Evolutionary conservation across 2,329 filamentous ascomycete species (phyloP), one percentile per base, ranked within the genome.

Genomic region (Monilinia laxa): DNA sequence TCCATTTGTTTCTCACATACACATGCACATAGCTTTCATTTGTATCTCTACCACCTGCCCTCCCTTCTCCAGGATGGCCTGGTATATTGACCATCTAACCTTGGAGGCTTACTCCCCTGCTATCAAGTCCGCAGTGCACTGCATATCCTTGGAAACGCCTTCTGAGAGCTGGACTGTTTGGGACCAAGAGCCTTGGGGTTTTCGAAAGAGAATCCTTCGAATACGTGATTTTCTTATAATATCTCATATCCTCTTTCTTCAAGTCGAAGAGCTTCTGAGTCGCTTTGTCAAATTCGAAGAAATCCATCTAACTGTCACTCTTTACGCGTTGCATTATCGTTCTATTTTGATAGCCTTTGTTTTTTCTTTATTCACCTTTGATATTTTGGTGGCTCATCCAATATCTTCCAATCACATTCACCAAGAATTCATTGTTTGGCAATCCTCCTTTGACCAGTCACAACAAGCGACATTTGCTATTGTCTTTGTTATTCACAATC

Each of bases 261-360:
- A 42, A 45, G 45, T 63, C 42, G 47, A 54, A 45, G 53, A 62
- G 56, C 47, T 45, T 62, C 25, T 35, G 18, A 31, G 52, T 66
- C 53, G 47, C 47, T 64, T 38, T 59, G 53, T 58, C 52, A 58
- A 57, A 5, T 38, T 55, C 28, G 5, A 38, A 59, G n/a, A 4
- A 20, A 51, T 64, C 52, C 14, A 10, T 31, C 52, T 58, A 42
- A 38, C 71, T 71, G 74, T 77, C 77, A 65, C 70, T 78, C 76
- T 70, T 78, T 77, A 74, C 68, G 71, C 72, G 71, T 68, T 71
- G 42, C 20, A 18, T 67, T 57, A 65, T 45, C 18, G 45, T 71
- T 66, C 49, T 69, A 64, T 64, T 67, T 55, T 52, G 45, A 25
- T 57, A 45, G 20, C 31, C 42, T 45, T 42, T 40, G 42, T 47